phyloP scores from a whole-genome alignment of 164 flowering plant genomes.

The Santalum album region DNA sequence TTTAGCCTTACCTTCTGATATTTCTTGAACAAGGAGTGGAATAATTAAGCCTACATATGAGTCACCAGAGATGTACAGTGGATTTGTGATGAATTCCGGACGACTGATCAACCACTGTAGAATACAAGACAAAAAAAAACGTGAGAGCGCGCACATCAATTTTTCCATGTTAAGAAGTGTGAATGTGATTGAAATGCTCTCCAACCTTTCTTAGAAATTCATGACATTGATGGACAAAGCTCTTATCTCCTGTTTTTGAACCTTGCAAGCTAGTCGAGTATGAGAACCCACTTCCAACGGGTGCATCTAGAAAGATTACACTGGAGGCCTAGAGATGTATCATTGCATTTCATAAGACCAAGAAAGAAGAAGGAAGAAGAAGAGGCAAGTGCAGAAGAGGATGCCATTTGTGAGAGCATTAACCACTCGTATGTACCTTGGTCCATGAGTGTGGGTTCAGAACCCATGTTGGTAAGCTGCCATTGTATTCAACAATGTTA shows the following conservation, averaged over 20 bases:
- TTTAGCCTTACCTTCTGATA: slow-evolving; percentile 9
- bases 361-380: background rate
- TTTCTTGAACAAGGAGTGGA: slow-evolving; percentile 12
- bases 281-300: slow-evolving; percentile 2
- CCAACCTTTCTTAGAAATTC: slow-evolving; percentile 24
- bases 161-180: background rate
- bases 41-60: slow-evolving; percentile 15
- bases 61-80: slow-evolving; percentile 14
- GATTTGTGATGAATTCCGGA: slow-evolving; percentile 3
- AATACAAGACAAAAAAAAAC: background rate
- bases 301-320: slow-evolving; percentile 1
- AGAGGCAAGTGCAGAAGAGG: background rate
- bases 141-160: too few relatives aligned
- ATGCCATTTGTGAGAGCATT: too few relatives aligned
- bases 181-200: background rate
- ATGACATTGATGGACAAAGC: slow-evolving; percentile 2
- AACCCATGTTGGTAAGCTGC: slow-evolving; percentile 1
- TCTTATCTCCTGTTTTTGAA: slow-evolving; percentile 6
- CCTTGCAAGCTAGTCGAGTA: background rate
- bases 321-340: background rate
- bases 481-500: slow-evolving; percentile 1
- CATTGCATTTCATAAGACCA: background rate
- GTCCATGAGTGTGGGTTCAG: slow-evolving; percentile 2
- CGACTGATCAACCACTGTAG: slow-evolving; percentile 10
- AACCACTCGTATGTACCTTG: background rate